phyloP scores from a whole-genome alignment of 768 basidiomycete genomes.

The Lactarius quietus region DNA sequence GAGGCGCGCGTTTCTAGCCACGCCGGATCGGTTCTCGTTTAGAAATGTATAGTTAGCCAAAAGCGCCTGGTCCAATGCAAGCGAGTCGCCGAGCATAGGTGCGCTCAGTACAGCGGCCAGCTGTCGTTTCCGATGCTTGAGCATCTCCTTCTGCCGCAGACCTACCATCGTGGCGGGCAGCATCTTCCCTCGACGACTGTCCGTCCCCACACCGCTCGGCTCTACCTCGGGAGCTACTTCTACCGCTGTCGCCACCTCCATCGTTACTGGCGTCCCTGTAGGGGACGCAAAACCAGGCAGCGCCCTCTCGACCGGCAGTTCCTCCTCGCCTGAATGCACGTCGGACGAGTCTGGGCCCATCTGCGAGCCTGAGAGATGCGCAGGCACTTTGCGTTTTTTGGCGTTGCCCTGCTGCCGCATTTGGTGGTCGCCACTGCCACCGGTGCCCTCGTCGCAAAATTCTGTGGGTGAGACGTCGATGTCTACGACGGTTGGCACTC shows the following conservation, averaged over 20 bases:
- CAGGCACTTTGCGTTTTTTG: conserved; percentile 86
- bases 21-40: conserved; percentile 1
- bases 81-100: conserved; percentile 60
- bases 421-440: conserved; percentile 62
- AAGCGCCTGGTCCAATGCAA: conserved; percentile 76
- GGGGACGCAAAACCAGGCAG: conserved; percentile 26
- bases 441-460: conserved; percentile 40
- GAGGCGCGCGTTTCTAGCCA: conserved; percentile 8
- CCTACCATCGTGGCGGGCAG: conserved; percentile 62
- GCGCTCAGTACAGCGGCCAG: conserved; percentile 67
- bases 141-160: conserved; percentile 69
- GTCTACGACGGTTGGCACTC: conserved; percentile 24
- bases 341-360: conserved; percentile 44
- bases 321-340: conserved; percentile 40
- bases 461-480: conserved; percentile 28
- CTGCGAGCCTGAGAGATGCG: conserved; percentile 45
- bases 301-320: conserved; percentile 37
- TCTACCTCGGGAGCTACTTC: conserved; percentile 4
- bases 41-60: conserved; percentile 41
- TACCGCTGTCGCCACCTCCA: not conserved
- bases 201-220: not conserved
- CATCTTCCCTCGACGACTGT: conserved; percentile 43
- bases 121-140: conserved; percentile 66
- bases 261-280: not conserved
- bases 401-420: conserved; percentile 76